Evolutionary conservation across 1,139 yeast genomes (phyloP).

Genomic region (Magnusiomyces magnusii): DNA sequence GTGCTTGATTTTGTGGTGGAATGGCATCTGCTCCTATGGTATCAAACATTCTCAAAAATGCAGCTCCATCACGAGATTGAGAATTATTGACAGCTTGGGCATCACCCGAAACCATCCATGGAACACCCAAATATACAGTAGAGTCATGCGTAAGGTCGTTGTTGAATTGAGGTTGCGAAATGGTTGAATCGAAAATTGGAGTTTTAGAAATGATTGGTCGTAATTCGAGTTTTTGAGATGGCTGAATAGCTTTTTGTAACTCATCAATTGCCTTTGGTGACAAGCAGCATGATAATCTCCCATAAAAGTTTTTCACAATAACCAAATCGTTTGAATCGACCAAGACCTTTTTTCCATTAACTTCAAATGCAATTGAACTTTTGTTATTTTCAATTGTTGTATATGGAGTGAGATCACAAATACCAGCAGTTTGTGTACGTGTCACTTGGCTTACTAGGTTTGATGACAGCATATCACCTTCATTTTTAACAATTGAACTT

Average conservation of each 20-base stretch:
- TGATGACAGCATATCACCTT: background rate
- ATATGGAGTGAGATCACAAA: conserved; percentile 4
- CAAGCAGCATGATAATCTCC: conserved; percentile 11
- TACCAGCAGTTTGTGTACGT: conserved; percentile 9
- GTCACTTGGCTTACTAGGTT: background rate
- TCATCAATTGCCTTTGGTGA: conserved; percentile 12
- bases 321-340: conserved; percentile 9
- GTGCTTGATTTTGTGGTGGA: background rate
- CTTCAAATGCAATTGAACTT: background rate
- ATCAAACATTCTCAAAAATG: background rate
- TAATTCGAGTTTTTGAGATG: background rate
- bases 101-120: background rate
- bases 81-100: background rate
- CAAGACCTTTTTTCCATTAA: conserved; percentile 7
- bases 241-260: conserved; percentile 3
- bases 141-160: no score
- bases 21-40: background rate
- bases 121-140: background rate
- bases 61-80: background rate
- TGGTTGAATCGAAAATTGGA: conserved; percentile 5
- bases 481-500: background rate
- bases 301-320: conserved; percentile 10
- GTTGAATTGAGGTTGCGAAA: background rate
- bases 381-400: background rate
- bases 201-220: conserved; percentile 8